Evolutionary conservation across 164 flowering plant genomes (phyloP).

Genomic region (Brasenia schreberi): DNA sequence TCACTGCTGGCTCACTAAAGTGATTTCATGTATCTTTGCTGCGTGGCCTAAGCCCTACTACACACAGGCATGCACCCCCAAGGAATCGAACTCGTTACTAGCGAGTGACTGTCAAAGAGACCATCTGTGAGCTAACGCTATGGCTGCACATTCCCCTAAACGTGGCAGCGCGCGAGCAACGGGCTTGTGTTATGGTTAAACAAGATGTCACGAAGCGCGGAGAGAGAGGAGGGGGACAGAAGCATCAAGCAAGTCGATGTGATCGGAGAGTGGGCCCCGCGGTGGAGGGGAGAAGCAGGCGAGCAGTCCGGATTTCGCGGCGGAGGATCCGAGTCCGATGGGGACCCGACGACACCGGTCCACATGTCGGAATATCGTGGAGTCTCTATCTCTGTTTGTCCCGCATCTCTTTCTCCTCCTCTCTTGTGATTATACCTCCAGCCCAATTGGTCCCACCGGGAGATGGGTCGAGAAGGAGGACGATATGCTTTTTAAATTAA

Average conservation of each 20-base stretch:
- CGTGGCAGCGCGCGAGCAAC: too few species aligned
- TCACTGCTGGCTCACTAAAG: too few species aligned
- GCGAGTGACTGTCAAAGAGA: not conserved
- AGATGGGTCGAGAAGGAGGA: too few species aligned
- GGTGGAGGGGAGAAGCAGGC: slow-evolving; percentile 6
- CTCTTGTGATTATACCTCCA: not conserved
- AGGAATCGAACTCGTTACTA: not conserved
- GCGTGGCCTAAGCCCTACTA: too few species aligned
- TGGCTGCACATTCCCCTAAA: too few species aligned
- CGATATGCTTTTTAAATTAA: too few species aligned
- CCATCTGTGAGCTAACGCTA: too few species aligned
- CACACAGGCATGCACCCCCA: too few species aligned
- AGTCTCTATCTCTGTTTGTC: slow-evolving; percentile 24
- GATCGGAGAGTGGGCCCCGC: not conserved
- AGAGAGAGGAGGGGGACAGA: not conserved
- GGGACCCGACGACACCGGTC: slow-evolving; percentile 29
- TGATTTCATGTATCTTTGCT: too few species aligned
- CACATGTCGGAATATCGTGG: slow-evolving; percentile 53
- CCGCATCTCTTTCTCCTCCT: not conserved
- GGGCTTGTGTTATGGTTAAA: too few species aligned
- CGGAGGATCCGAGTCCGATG: slow-evolving; percentile 43
- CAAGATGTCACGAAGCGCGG: not conserved
- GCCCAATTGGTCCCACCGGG: too few species aligned
- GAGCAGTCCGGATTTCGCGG: slow-evolving; percentile 66
- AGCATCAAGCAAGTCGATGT: not conserved